Conservation (phyloP, 306 rosid genomes). For the Malus sylvestris region DNA sequence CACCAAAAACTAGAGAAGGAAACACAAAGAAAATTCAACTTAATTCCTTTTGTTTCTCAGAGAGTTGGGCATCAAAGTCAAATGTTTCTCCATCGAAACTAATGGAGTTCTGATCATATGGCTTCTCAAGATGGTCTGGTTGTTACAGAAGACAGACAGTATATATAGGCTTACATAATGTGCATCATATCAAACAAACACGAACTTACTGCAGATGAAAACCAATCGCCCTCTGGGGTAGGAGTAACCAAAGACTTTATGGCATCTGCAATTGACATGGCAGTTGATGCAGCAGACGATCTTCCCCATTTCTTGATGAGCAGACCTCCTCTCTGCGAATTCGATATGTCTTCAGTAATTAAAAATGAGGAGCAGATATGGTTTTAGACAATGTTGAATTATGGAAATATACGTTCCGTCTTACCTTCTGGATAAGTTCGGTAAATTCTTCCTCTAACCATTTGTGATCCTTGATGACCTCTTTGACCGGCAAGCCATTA, state of each 20-base stretch:
- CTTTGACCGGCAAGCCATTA: constrained; percentile 73
- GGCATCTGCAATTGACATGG: constrained; percentile 84
- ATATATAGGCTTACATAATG: background rate
- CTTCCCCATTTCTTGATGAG: constrained; percentile 96
- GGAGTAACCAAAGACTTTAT: constrained; percentile 76
- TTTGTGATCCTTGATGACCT: constrained; percentile 75
- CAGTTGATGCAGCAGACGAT: constrained; percentile 97
- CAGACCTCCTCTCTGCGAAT: constrained; percentile 81
- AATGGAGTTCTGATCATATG: background rate
- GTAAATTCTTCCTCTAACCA: constrained; percentile 97
- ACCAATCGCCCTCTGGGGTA: constrained; percentile 96
- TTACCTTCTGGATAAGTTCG: constrained; percentile 78
- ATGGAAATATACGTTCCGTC: background rate
- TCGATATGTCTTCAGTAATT: constrained; percentile 14
- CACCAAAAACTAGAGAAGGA: background rate
- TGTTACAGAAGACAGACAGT: background rate
- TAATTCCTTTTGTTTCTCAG: background rate
- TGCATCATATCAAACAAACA: background rate
- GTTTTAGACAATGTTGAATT: background rate
- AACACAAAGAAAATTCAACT: background rate
- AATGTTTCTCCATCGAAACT: background rate
- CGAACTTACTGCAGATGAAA: constrained; percentile 82
- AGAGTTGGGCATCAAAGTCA: background rate
- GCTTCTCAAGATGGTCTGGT: background rate
- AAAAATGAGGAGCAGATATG: background rate